phyloP scores from a whole-genome alignment of 2,329 filamentous ascomycete species.

The Pyricularia pennisetigena region DNA sequence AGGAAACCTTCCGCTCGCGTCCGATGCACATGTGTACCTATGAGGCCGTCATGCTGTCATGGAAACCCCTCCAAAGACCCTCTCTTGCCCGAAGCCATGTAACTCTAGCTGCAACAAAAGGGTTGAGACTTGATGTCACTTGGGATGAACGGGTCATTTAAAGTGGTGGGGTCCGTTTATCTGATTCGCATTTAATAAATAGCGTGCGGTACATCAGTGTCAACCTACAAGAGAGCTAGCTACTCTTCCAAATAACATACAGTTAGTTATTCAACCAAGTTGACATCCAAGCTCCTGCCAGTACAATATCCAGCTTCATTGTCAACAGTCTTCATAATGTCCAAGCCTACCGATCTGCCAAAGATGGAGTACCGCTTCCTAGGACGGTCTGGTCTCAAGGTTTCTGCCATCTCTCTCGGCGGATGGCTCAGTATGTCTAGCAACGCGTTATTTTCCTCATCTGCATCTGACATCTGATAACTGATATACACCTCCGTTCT shows the following conservation, averaged over 20 bases:
- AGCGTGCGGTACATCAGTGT: background rate
- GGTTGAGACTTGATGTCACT: background rate
- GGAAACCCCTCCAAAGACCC: conserved; percentile 2
- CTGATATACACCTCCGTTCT: conserved; percentile 1
- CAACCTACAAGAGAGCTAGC: background rate
- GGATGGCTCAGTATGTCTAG: conserved; percentile 61
- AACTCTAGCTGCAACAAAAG: background rate
- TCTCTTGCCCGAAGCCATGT: background rate
- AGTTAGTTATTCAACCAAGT: background rate
- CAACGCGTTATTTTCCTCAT: background rate
- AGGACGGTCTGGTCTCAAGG: conserved; percentile 61
- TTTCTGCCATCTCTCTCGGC: conserved; percentile 63
- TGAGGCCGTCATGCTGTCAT: background rate
- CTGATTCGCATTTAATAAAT: background rate
- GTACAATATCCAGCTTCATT: background rate
- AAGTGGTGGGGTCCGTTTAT: background rate
- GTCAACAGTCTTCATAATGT: background rate
- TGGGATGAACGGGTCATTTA: background rate
- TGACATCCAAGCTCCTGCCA: background rate
- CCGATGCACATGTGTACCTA: background rate
- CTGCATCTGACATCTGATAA: background rate
- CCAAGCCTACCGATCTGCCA: conserved; percentile 3
- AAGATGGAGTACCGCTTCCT: conserved; percentile 63
- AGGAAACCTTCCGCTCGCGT: background rate
- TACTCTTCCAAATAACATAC: background rate